A percentile compares a stretch with the other conserved stretches of the same genome.
Conservation (phyloP, 345 rosid genomes). For the Hibiscus syriacus region DNA sequence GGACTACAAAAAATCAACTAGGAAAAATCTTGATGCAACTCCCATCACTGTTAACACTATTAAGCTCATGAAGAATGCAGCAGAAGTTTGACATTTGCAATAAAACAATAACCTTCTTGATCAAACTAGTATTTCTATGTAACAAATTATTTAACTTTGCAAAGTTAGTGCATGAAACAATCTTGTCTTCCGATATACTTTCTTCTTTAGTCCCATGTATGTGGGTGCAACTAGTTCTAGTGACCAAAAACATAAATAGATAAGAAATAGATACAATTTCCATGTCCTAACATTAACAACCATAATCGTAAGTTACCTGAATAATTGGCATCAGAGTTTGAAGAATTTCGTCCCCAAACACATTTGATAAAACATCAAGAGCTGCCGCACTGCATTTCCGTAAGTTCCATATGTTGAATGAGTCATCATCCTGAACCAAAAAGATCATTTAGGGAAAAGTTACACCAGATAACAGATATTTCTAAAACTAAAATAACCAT, state of each 20-base stretch:
- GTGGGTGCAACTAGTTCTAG: background rate
- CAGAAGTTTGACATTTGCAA: background rate
- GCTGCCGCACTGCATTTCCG: slow-evolving; percentile 99
- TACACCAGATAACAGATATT: background rate
- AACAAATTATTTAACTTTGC: background rate
- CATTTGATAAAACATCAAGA: slow-evolving; percentile 80
- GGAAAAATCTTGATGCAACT: background rate
- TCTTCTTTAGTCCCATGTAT: background rate
- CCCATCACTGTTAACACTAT: background rate
- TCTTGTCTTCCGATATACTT: background rate
- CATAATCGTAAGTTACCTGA: slow-evolving; percentile 37
- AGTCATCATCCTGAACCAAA: slow-evolving; percentile 67
- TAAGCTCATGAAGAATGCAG: no score
- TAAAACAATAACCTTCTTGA: background rate
- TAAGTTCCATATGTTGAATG: slow-evolving; percentile 76
- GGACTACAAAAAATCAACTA: slow-evolving; percentile 38
- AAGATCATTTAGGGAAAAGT: background rate
- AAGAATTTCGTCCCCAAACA: slow-evolving; percentile 91
- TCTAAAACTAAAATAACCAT: background rate
- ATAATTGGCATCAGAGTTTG: slow-evolving; percentile 80
- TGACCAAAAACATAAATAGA: slow-evolving; percentile 7
- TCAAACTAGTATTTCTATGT: background rate
- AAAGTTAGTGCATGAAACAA: background rate
- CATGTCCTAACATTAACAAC: background rate
- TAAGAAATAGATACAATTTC: background rate